Evolutionary conservation across 202 grass and related monocot genomes (phyloP), one percentile per base, ranked within the genome.

Genomic region (Setaria viridis): DNA sequence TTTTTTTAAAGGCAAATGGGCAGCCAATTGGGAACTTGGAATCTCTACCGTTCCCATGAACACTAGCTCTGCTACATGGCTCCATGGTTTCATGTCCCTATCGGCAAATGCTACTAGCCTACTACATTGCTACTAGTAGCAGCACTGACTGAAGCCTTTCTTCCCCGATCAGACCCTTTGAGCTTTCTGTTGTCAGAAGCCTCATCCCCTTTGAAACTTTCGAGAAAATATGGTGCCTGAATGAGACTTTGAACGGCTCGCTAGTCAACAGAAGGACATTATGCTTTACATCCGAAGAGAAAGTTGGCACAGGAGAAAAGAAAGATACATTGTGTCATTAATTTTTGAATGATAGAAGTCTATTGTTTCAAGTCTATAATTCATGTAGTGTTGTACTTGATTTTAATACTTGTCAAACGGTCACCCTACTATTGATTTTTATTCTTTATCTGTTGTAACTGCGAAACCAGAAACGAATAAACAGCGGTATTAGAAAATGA

Each of bases 21-120:
- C 59, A 68, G 71, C 59, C 67, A 19, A 12, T 14, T 4, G 12
- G 43, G 74, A 62, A 69, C 30, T 49, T 16, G 66, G 49, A 78
- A 74, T 74, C 57, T 82, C 57, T 78, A 45, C 60, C 74, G 66
- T 90, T 82, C 84, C 79, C 88, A 82, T 78, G 72, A 50, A 72
- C 43, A 32, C 72, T 19, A 25, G 65, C 55, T n/a, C 19, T 0
- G 41, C 67, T 16, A 80, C 11, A 45, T 35, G 42, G 68, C 1
- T 76, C 79, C 14, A 47, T 43, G 50, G 33, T 50, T 63, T 47
- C 32, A 62, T 81, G 70, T 85, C 82, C 63, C 3, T 77, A 20
- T 85, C 67, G 45, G 15, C 57, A 74, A 5, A 20, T 19, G 21
- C 58, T 15, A 2, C 2, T 41, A 46, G 6, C 6, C 17, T 62